Base-by-base conservation (phyloP, 2,329 filamentous ascomycete species). In the Blastomyces percursus region DNA sequence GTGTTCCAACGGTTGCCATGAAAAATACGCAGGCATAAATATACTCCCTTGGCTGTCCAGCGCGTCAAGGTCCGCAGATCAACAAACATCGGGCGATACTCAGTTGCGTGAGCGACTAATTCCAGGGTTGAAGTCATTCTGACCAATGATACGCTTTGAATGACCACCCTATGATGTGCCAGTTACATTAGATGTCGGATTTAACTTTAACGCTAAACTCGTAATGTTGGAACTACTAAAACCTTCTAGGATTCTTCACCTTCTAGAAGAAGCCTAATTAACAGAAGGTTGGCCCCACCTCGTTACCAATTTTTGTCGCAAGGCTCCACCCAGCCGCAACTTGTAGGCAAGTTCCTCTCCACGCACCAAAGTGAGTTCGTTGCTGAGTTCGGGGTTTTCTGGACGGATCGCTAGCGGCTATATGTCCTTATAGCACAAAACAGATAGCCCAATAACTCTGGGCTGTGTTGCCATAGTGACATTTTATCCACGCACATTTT, bases 231-330 rank as follows among this genome's bases (percentile, higher is more conserved):
- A 57, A 14, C 16, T 24, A 32, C 35, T 12, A n/a, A 56, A 24
- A 21, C 1, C 12, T 57, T 24, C 54, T 35, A 42, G 2, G 12
- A 19, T 57, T 57, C n/a, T 16, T 5, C 21, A 24, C 19, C 54
- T 57, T 57, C 54, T 42, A 57, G 54, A 57, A 57, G 35, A 57
- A 57, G 35, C 35, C 54, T 57, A 42, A 42, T 57, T 42, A 14
- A 42, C 32, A 12, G 9, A 40, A 56, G 54, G 35, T 24, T 42
- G 4, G 19, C 12, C n/a, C 12, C 21, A 30, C 30, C 51, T n/a
- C n/a, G 16, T 52, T 55, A 55, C 32, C 52, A 21, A 21, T 19
- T 9, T 54, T 7, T 24, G 27, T 1, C 30, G 14, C 27, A 32
- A 14, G 27, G 12, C 6, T n/a, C 12, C 30, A 6, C 50, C 9